These are phyloP conservation scores for Cenococcum geophilum DNA, from an alignment of 495 filamentous ascomycete genomes.

Conservation along the genomic window DNA sequence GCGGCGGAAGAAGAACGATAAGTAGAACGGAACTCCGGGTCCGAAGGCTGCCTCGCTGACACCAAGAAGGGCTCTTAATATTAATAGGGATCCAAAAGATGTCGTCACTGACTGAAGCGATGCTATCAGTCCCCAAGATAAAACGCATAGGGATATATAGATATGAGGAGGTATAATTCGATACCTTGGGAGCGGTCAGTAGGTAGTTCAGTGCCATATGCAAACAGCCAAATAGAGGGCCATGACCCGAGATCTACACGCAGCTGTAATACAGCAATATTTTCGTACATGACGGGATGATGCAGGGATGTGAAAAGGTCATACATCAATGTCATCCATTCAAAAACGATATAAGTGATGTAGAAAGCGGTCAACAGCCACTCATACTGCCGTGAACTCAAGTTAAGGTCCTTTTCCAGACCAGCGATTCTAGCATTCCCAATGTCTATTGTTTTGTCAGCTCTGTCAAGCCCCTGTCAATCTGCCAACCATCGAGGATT, in stretches of 20 bases:
- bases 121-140: constrained; percentile 62
- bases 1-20: constrained; percentile 82
- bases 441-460: constrained; percentile 45
- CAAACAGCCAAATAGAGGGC: no score
- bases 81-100: constrained; percentile 40
- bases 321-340: constrained; percentile 66
- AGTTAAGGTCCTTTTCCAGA: constrained; percentile 56
- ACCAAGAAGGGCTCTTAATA: constrained; percentile 25
- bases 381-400: constrained; percentile 50
- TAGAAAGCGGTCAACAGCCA: constrained; percentile 65
- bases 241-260: no score
- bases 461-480: not conserved
- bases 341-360: constrained; percentile 69
- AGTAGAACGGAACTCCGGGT: constrained; percentile 60
- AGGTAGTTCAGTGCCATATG: no score
- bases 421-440: constrained; percentile 63
- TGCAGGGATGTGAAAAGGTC: not conserved
- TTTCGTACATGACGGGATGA: no score
- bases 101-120: constrained; percentile 54
- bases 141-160: constrained; percentile 50
- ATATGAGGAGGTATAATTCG: constrained; percentile 49
- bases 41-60: constrained; percentile 38
- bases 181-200: constrained; percentile 18
- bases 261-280: no score
- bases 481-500: not conserved